Base-by-base conservation (phyloP, 805 yeast genomes). In the Ogataea polymorpha region DNA sequence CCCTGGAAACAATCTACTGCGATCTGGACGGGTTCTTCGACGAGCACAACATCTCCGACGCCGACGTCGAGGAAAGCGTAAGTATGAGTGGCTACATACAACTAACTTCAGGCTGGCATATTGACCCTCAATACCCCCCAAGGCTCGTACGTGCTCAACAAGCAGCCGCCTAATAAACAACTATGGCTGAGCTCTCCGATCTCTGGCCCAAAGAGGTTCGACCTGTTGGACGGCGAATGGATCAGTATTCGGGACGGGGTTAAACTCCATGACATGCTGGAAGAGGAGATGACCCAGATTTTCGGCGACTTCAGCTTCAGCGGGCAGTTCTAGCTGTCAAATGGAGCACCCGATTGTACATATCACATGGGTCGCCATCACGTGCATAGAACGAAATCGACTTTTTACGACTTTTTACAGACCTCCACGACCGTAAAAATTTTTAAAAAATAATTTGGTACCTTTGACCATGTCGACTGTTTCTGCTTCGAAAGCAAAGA, bases 121-220 rank as follows among this genome's bases (percentile, higher is more conserved):
- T 63, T 93, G 64, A 80, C 91, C 1, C 61, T 93, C 42, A 77
- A 71, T 6, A 86, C 91, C 3, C 75, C 80, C 1, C 68, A 70
- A 13, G 98, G 97, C 2, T 76, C 90, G 0, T 93, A 93, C 59
- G 96, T 93, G 21, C 82, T 93, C 58, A 93, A 93, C 68, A 91
- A 89, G 58, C 98, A 93, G 65, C 99, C 99, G 1, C 97, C 99
- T 3, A 93, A 89, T 65, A 84, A 86, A 64, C 99, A 93, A 62
- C 83, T 93, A 23, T 93, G 99, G 99, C 72, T 91, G 39, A 79
- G 95, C 44, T 85, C 96, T 32, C 99, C 99, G 0, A 58, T 88
- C 3, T 84, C 95, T 6, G 99, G 99, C 0, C 99, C 99, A 5
- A 88, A 89, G 57, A 66, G 85, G 50, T 85, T 79, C 55, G 98